These are phyloP conservation scores for Karstenula rhodostoma DNA, from an alignment of 2,329 filamentous ascomycete species.

Conservation along the genomic window DNA sequence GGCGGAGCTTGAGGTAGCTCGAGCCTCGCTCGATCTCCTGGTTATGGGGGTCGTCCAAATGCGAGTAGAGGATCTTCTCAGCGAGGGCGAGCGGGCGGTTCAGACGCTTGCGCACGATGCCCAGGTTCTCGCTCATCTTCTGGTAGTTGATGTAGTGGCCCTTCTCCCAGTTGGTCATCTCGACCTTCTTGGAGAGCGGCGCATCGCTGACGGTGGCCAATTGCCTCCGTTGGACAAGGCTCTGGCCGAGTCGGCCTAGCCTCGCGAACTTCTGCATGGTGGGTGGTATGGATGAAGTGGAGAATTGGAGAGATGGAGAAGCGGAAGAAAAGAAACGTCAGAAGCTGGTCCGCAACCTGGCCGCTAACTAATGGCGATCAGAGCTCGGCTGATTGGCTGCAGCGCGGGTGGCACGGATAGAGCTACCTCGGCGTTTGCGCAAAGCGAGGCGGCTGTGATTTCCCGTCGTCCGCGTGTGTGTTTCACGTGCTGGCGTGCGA, in stretches of 20 bases:
- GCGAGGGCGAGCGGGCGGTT: conserved; percentile 94
- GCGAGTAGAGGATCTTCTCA: conserved; percentile 99
- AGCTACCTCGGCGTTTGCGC: conserved; percentile 37
- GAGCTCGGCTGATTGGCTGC: conserved; percentile 41
- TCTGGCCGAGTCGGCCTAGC: conserved; percentile 71
- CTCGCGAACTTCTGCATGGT: conserved; percentile 77
- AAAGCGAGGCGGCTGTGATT: conserved; percentile 32
- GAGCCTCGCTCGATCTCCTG: conserved; percentile 96
- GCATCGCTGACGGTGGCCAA: conserved; percentile 89
- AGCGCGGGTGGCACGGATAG: conserved; percentile 21
- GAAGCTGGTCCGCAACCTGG: conserved; percentile 40
- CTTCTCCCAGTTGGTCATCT: conserved; percentile 97
- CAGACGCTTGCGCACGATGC: conserved; percentile 85
- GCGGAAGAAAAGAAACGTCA: conserved; percentile 47
- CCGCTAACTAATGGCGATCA: conserved; percentile 48
- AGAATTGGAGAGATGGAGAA: conserved; percentile 44
- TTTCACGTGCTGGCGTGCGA: conserved; percentile 37
- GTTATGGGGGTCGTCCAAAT: conserved; percentile 94
- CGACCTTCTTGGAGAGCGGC: conserved; percentile 92
- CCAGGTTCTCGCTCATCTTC: conserved; percentile 98
- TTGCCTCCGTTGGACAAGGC: conserved; percentile 67
- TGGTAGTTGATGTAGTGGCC: conserved; percentile 98
- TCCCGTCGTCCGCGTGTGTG: conserved; percentile 44
- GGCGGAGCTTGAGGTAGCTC: conserved; percentile 95
- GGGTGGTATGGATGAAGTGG: conserved; percentile 49